Percentiles rank a stretch among this genome's conserved stretches.
Conservation (phyloP, 495 filamentous ascomycete genomes). For the Baudoinia panamericana region DNA sequence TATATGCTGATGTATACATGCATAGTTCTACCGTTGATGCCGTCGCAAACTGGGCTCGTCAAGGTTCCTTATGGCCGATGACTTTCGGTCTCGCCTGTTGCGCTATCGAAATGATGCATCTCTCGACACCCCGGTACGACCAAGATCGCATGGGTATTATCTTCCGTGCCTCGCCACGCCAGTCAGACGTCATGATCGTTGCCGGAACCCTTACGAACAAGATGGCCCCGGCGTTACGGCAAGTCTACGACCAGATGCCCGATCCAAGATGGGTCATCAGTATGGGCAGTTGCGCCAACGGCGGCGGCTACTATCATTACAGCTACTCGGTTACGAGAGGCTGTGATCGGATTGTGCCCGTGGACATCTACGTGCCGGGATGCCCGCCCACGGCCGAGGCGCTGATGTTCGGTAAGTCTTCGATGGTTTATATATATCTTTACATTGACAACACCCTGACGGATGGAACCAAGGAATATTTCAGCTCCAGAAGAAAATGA, state of each 20-base stretch:
- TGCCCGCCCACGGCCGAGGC: conserved; percentile 85
- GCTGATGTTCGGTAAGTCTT: conserved; percentile 52
- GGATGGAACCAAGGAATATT: conserved; percentile 10
- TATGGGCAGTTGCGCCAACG: conserved; percentile 88
- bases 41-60: conserved; percentile 87
- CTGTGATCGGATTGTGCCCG: conserved; percentile 80
- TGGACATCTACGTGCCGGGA: conserved; percentile 86
- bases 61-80: conserved; percentile 92
- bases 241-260: conserved; percentile 98
- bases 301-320: conserved; percentile 90
- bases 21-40: conserved; percentile 78
- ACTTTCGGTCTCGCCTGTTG: conserved; percentile 96
- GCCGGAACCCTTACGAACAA: conserved; percentile 94
- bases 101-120: conserved; percentile 97
- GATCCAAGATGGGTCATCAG: conserved; percentile 85
- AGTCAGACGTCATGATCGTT: conserved; percentile 97
- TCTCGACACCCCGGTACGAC: conserved; percentile 90
- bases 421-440: neutral
- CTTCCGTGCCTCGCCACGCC: conserved; percentile 87
- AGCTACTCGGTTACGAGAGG: conserved; percentile 78
- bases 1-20: too few relatives aligned
- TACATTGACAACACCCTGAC: neutral
- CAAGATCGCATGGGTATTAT: conserved; percentile 94
- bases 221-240: conserved; percentile 88
- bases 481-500: conserved; percentile 49